Evolutionary conservation across 2,329 filamentous ascomycete genomes (phyloP).

Genomic region (Coniochaeta ligniaria): DNA sequence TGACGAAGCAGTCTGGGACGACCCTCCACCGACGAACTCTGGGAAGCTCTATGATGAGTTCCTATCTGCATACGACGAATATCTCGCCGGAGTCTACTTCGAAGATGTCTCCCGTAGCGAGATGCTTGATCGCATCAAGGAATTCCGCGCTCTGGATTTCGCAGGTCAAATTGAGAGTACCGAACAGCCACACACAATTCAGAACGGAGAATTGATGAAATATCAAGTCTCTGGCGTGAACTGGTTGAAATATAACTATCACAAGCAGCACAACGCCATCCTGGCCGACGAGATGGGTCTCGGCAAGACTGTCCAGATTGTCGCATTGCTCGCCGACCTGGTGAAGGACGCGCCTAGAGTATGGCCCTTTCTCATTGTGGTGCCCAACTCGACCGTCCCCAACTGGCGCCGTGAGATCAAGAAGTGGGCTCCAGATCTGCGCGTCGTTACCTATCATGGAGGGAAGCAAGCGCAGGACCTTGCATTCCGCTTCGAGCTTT

Average conservation of each 20-base stretch:
- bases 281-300: constrained; percentile 97
- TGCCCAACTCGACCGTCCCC: constrained; percentile 91
- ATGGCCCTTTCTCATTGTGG: constrained; percentile 89
- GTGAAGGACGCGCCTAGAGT: constrained; percentile 61
- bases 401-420: constrained; percentile 98
- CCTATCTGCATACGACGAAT: constrained; percentile 76
- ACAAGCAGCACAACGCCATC: constrained; percentile 74
- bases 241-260: constrained; percentile 91
- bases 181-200: constrained; percentile 65
- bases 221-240: constrained; percentile 93
- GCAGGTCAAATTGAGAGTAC: constrained; percentile 57
- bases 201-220: constrained; percentile 77
- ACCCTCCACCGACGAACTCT: constrained; percentile 61
- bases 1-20: constrained; percentile 86
- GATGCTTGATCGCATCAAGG: constrained; percentile 61
- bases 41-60: constrained; percentile 71
- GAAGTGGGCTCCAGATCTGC: constrained; percentile 78
- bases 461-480: constrained; percentile 66
- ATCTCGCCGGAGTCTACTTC: constrained; percentile 72
- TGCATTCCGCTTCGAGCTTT: constrained; percentile 78
- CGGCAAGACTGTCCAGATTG: constrained; percentile 92
- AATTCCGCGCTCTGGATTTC: constrained; percentile 62
- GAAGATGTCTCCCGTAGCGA: constrained; percentile 42
- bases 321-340: constrained; percentile 71
- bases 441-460: constrained; percentile 91